Evolutionary conservation across 2,329 filamentous ascomycete species (phyloP).

Genomic region (Neoarthrinium moseri): DNA sequence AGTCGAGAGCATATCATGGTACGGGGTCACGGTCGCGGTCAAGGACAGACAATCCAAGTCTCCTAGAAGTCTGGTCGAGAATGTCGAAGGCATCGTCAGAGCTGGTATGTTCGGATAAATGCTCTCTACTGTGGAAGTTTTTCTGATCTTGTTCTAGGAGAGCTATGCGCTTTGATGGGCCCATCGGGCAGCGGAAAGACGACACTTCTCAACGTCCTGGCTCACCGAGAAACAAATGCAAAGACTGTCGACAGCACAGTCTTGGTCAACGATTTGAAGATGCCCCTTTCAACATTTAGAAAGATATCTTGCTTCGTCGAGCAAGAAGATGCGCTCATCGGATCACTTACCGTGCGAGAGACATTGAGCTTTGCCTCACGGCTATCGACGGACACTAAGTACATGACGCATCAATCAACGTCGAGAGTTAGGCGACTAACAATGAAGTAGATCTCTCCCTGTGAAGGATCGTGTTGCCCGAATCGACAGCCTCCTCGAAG

Average conservation of each 20-base stretch:
- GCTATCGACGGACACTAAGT: constrained; percentile 34
- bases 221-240: constrained; percentile 59
- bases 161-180: constrained; percentile 80
- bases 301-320: constrained; percentile 77
- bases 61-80: constrained; percentile 60
- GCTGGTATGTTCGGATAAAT: constrained; percentile 57
- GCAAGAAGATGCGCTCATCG: constrained; percentile 83
- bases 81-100: constrained; percentile 62
- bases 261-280: constrained; percentile 60
- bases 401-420: constrained; percentile 1
- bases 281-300: constrained; percentile 56
- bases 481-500: constrained; percentile 64
- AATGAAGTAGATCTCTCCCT: constrained; percentile 30
- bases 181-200: constrained; percentile 72
- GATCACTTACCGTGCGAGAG: constrained; percentile 76
- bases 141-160: constrained; percentile 56
- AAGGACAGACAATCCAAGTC: constrained; percentile 67
- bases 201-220: constrained; percentile 78
- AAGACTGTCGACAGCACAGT: constrained; percentile 48
- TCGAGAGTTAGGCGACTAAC: too few relatives aligned
- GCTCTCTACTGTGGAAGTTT: too few relatives aligned
- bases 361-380: constrained; percentile 77
- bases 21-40: constrained; percentile 65
- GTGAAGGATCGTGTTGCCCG: constrained; percentile 58
- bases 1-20: constrained; percentile 66